Conservation (phyloP, 169 alveolate genomes). For the Eimeria necatrix region DNA sequence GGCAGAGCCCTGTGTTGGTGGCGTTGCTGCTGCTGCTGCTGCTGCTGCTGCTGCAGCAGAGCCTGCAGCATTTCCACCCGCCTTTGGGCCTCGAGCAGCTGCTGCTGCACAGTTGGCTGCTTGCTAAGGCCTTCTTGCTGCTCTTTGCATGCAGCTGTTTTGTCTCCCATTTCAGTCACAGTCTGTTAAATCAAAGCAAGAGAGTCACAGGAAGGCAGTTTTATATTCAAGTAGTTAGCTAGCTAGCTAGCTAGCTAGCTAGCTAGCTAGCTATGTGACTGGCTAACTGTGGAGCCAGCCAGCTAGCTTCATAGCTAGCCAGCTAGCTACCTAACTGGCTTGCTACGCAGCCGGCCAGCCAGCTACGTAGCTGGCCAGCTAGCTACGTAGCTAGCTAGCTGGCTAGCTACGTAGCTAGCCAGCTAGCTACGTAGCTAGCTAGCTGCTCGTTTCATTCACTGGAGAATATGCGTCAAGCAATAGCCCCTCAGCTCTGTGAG, state of each 20-base stretch:
- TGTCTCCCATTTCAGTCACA: background rate
- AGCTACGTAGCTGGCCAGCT: too few relatives aligned
- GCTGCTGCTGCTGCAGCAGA: conserved; percentile 41
- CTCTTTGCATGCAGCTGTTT: background rate
- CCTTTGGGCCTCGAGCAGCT: conserved; percentile 29
- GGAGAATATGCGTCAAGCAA: background rate
- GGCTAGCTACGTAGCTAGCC: too few relatives aligned
- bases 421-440: too few relatives aligned
- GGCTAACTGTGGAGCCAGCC: too few relatives aligned
- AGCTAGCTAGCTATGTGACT: background rate
- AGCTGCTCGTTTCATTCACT: too few relatives aligned
- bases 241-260: conserved; percentile 19
- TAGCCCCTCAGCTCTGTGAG: background rate
- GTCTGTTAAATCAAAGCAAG: background rate
- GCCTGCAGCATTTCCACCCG: conserved; percentile 9
- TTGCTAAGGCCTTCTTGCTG: background rate
- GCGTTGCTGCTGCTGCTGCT: conserved; percentile 1
- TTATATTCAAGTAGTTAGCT: background rate
- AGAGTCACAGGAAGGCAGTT: background rate
- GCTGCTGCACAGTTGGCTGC: background rate
- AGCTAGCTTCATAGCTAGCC: too few relatives aligned
- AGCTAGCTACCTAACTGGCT: too few relatives aligned
- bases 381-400: too few relatives aligned
- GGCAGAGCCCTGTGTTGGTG: background rate
- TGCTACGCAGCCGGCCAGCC: too few relatives aligned